Evolutionary conservation across 1,139 yeast genomes (phyloP).

Genomic region (Magnusiomyces fungicola): DNA sequence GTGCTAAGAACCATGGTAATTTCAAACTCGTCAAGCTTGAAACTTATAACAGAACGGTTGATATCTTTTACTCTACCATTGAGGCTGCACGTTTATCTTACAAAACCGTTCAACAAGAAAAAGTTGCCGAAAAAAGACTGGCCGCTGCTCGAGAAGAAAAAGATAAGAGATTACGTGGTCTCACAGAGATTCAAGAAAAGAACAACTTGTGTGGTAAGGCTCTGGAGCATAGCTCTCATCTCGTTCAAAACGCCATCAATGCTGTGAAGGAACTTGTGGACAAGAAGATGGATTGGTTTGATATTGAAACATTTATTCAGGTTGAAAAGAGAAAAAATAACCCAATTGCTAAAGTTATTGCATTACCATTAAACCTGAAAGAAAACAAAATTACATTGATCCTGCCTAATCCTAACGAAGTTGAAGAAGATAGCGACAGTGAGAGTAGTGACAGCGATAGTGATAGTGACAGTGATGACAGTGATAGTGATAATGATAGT

Average conservation of each 20-base stretch:
- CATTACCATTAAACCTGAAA: constrained; percentile 61
- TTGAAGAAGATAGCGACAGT: constrained; percentile 28
- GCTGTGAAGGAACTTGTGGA: constrained; percentile 62
- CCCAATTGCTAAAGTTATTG: constrained; percentile 53
- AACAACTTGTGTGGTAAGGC: constrained; percentile 67
- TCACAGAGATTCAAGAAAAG: constrained; percentile 55
- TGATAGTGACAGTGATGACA: constrained; percentile 31
- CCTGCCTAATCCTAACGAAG: constrained; percentile 46
- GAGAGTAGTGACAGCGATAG: constrained; percentile 28
- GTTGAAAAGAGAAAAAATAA: constrained; percentile 66
- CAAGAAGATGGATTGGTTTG: constrained; percentile 93
- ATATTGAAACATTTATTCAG: constrained; percentile 67
- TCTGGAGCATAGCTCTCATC: constrained; percentile 59
- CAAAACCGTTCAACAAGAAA: constrained; percentile 68
- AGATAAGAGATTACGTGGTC: constrained; percentile 58
- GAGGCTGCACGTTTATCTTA: constrained; percentile 74
- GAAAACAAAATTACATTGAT: constrained; percentile 59
- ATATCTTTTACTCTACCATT: constrained; percentile 73
- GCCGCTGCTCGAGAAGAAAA: constrained; percentile 72
- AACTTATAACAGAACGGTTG: constrained; percentile 78
- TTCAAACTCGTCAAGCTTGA: constrained; percentile 25
- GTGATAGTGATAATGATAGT: constrained; percentile 25
- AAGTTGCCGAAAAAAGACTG: constrained; percentile 63
- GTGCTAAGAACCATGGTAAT: constrained; percentile 21
- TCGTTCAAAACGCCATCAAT: constrained; percentile 63